Evolutionary conservation across 2,329 filamentous ascomycete genomes (phyloP).

Genomic region (Monosporascus sp.): DNA sequence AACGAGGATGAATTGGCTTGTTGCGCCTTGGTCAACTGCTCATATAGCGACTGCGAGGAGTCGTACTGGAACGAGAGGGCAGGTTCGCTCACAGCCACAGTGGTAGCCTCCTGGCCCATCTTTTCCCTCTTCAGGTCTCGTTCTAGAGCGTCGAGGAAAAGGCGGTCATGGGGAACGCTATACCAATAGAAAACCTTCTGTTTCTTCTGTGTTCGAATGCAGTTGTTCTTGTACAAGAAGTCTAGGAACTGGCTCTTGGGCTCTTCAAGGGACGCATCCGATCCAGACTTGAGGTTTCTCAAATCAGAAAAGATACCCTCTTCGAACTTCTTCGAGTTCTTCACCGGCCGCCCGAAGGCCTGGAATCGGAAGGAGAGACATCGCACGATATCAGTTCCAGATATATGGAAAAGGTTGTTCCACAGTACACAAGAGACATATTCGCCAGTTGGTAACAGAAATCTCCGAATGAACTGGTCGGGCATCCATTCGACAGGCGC

Average conservation of each 20-base stretch:
- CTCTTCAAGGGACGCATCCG: slow-evolving; percentile 95
- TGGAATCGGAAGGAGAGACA: slow-evolving; percentile 98
- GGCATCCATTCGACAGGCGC: slow-evolving; percentile 96
- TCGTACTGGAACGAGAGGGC: slow-evolving; percentile 98
- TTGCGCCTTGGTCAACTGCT: slow-evolving; percentile 98
- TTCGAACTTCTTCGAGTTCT: slow-evolving; percentile 99
- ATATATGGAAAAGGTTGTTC: slow-evolving; percentile 99
- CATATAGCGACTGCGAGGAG: slow-evolving; percentile 96
- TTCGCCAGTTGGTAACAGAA: slow-evolving; percentile 93
- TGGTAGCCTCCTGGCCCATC: slow-evolving; percentile 96
- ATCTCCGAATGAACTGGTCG: slow-evolving; percentile 94
- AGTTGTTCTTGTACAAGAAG: slow-evolving; percentile 99
- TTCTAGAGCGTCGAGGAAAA: slow-evolving; percentile 96
- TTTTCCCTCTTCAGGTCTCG: slow-evolving; percentile 98
- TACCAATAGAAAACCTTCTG: slow-evolving; percentile 99
- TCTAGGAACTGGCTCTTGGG: slow-evolving; percentile 98
- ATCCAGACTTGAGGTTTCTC: slow-evolving; percentile 96
- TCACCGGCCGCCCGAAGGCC: slow-evolving; percentile 94
- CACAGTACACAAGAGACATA: slow-evolving; percentile 98
- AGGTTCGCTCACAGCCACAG: slow-evolving; percentile 92
- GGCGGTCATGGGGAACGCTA: slow-evolving; percentile 93
- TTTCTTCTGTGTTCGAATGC: slow-evolving; percentile 99
- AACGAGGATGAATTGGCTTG: slow-evolving; percentile 98
- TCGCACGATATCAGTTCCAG: slow-evolving; percentile 96
- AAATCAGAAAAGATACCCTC: slow-evolving; percentile 99